Conservation (phyloP, 2,329 filamentous ascomycete species). For the Penicillium oxalicum region DNA sequence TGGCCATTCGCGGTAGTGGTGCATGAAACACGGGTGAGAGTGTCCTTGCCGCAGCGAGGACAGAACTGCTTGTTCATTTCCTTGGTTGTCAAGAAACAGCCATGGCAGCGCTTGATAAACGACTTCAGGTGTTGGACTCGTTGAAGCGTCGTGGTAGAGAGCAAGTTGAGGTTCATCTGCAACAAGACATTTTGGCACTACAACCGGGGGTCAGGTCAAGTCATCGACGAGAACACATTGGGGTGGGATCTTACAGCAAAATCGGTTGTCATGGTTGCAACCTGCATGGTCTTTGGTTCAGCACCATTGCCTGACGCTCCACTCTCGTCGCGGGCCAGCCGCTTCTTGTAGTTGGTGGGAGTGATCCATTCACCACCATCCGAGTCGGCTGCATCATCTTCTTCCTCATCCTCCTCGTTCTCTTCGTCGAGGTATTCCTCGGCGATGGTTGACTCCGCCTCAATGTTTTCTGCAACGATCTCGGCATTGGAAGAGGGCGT, state of each 20-base stretch:
- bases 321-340: slow-evolving; percentile 62
- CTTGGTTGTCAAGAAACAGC: slow-evolving; percentile 78
- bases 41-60: slow-evolving; percentile 79
- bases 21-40: slow-evolving; percentile 78
- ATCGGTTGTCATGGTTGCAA: slow-evolving; percentile 88
- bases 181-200: slow-evolving; percentile 77
- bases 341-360: slow-evolving; percentile 80
- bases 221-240: neutral
- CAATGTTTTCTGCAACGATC: neutral
- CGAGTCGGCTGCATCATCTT: slow-evolving; percentile 37
- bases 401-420: slow-evolving; percentile 23
- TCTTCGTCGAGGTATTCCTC: slow-evolving; percentile 31
- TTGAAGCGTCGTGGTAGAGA: slow-evolving; percentile 66
- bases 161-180: slow-evolving; percentile 86
- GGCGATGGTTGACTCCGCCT: slow-evolving; percentile 10
- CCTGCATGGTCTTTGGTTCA: slow-evolving; percentile 65
- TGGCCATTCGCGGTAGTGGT: slow-evolving; percentile 73
- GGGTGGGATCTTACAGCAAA: slow-evolving; percentile 64
- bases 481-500: slow-evolving; percentile 6
- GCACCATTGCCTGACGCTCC: slow-evolving; percentile 45
- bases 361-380: slow-evolving; percentile 82
- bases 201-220: slow-evolving; percentile 6
- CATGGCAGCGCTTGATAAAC: slow-evolving; percentile 88
- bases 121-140: slow-evolving; percentile 81
- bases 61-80: slow-evolving; percentile 91